These are phyloP conservation scores for Orbilia brochopaga DNA, from an alignment of 2,329 filamentous ascomycete species.

Conservation along the genomic window DNA sequence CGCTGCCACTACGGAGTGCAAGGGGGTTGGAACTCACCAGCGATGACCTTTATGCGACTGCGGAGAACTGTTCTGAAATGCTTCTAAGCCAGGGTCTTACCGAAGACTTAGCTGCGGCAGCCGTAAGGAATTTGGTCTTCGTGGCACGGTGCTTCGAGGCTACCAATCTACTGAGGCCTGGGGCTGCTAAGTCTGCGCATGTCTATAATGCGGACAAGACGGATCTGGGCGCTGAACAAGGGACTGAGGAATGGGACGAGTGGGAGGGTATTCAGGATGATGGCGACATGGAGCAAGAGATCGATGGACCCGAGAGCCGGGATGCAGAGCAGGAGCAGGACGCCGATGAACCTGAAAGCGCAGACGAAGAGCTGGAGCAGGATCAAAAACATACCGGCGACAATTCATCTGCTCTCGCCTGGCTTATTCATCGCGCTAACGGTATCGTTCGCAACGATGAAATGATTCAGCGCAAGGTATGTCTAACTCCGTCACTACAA, in stretches of 20 bases:
- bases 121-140: slow-evolving; percentile 81
- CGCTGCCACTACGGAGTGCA: slow-evolving; percentile 70
- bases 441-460: slow-evolving; percentile 77
- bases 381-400: slow-evolving; percentile 58
- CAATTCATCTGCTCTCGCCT: slow-evolving; percentile 67
- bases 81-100: slow-evolving; percentile 70
- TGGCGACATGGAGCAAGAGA: slow-evolving; percentile 59
- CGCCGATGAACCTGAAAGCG: slow-evolving; percentile 60
- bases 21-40: slow-evolving; percentile 72
- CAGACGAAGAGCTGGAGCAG: slow-evolving; percentile 59
- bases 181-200: neutral
- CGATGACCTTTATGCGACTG: slow-evolving; percentile 68
- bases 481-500: neutral
- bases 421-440: slow-evolving; percentile 78
- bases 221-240: too few relatives aligned
- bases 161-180: slow-evolving; percentile 63
- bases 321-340: slow-evolving; percentile 58
- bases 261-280: slow-evolving; percentile 59
- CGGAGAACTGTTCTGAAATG: slow-evolving; percentile 64
- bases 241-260: too few relatives aligned
- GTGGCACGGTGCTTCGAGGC: slow-evolving; percentile 71
- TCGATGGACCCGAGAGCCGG: slow-evolving; percentile 61
- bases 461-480: slow-evolving; percentile 54
- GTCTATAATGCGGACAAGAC: slow-evolving; percentile 59
- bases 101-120: slow-evolving; percentile 77